Evolutionary conservation across 225 moss, liverwort and hornwort genomes (phyloP), one percentile per base, ranked within the genome.

Genomic region (Straminergon stramineum): DNA sequence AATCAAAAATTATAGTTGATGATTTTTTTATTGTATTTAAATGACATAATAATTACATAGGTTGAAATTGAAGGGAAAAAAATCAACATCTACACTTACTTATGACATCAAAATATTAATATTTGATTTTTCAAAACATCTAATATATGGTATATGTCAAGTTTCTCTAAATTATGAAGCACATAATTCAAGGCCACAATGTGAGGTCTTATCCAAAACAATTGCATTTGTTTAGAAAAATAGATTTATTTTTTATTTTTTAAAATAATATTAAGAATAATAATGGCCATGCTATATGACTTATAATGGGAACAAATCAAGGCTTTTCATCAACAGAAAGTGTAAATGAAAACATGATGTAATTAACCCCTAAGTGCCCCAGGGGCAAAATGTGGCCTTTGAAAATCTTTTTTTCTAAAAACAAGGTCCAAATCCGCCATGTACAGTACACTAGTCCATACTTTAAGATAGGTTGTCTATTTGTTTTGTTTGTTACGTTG

Each of bases 1-100:
- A 28, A 45, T 28, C 17, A 17, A 6, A 10, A 43, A 45, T 0
- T 0, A 45, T 10, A 30, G 45, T 74, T 0, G 0, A 1, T 3
- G 30, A 45, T 0, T 43, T 1, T 5, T 43, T 23, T 7, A 3
- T 41, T 71, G 2, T 8, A 8, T 41, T 41, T 26, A 26, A 41
- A 43, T 15, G 9, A 73, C 3, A 27, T 73, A 43, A 43, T 73
- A 43, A 73, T 30, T 45, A 18, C 6, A 48, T 48, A 43, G 4
- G 17, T 17, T 30, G 17, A 30, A 45, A 75, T 51, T 75, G 18
- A 30, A 75, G 48, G 31, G 30, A 75, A 10, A 2, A 73, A 0
- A 75, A 51, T 75, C 12, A 20, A 28, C 4, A 20, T 52, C 7
- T 20, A 51, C 7, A 32, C 13, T 2, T 52, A 20, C 13, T 51